Evolutionary conservation across 257 asterid genomes (phyloP).

Genomic region (Orobanche coerulescens): DNA sequence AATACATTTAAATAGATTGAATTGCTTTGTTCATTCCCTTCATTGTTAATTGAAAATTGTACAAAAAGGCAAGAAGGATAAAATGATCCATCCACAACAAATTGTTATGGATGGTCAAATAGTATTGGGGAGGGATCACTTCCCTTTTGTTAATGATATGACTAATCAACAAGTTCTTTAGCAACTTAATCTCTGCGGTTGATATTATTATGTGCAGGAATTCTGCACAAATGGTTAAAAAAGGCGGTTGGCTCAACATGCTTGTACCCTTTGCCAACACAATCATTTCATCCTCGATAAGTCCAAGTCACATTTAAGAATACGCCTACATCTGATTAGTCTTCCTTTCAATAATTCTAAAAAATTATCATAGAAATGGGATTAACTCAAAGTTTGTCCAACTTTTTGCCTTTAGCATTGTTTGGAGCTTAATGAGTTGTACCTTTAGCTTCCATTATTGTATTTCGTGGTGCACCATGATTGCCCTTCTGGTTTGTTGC

Average conservation of each 20-base stretch:
- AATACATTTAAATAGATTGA: no score
- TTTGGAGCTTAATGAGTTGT: slow-evolving; percentile 24
- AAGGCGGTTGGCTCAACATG: slow-evolving; percentile 20
- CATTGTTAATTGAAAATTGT: no score
- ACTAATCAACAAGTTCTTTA: slow-evolving; percentile 23
- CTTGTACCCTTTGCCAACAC: slow-evolving; percentile 24
- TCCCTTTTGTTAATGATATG: slow-evolving; percentile 20
- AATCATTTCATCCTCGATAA: slow-evolving; percentile 15
- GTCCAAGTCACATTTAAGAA: slow-evolving; percentile 39
- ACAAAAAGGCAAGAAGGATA: no score
- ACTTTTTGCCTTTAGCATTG: slow-evolving; percentile 25
- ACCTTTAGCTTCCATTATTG: slow-evolving; percentile 18
- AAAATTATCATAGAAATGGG: slow-evolving; percentile 21
- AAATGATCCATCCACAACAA: no score
- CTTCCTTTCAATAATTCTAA: slow-evolving; percentile 23
- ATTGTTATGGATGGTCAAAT: no score
- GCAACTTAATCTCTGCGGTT: slow-evolving; percentile 26
- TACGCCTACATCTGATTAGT: slow-evolving; percentile 24
- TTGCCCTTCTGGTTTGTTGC: slow-evolving; percentile 19
- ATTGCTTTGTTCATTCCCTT: no score
- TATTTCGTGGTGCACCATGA: slow-evolving; percentile 20
- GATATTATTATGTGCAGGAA: slow-evolving; percentile 23
- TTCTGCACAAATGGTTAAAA: slow-evolving; percentile 26
- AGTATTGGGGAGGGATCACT: no score
- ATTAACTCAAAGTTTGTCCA: neutral